Conservation (phyloP, 495 filamentous ascomycete genomes). For the Penicillium argentinense region DNA sequence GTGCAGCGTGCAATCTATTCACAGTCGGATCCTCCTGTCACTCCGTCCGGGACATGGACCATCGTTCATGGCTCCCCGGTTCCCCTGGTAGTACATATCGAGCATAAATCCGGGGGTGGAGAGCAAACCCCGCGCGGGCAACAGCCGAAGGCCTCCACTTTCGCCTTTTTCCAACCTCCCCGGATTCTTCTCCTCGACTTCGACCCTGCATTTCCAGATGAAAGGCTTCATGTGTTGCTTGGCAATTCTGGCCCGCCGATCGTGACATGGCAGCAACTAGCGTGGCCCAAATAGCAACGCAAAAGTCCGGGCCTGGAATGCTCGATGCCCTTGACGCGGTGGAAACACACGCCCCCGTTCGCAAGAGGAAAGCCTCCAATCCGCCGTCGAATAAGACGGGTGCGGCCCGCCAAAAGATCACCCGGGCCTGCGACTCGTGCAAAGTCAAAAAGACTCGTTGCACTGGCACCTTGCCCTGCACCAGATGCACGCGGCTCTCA, state of each 20-base stretch:
- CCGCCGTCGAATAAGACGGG: slow-evolving; percentile 20
- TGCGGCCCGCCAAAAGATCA: slow-evolving; percentile 42
- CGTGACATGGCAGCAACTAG: slow-evolving; percentile 20
- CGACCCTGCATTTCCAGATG: neutral
- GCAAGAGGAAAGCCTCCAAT: slow-evolving; percentile 36
- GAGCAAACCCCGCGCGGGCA: neutral
- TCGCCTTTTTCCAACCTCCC: neutral
- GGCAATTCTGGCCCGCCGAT: slow-evolving; percentile 14
- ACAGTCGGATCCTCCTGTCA: no score
- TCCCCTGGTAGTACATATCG: no score
- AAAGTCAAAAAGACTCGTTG: slow-evolving; percentile 49
- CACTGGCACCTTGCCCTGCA: slow-evolving; percentile 46
- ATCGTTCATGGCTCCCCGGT: no score
- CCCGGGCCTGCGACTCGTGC: slow-evolving; percentile 48
- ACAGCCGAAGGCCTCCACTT: slow-evolving; percentile 2
- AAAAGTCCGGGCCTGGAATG: slow-evolving; percentile 15
- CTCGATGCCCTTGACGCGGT: neutral
- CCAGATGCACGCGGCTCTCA: slow-evolving; percentile 38
- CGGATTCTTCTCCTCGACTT: slow-evolving; percentile 12
- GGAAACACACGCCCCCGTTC: slow-evolving; percentile 8
- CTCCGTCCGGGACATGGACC: no score
- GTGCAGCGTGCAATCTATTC: no score
- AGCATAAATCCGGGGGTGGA: slow-evolving; percentile 4
- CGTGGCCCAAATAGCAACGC: slow-evolving; percentile 15
- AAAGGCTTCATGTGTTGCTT: slow-evolving; percentile 5